phyloP scores from a whole-genome alignment of 2,329 filamentous ascomycete genomes.

The Tolypocladium tropicale region DNA sequence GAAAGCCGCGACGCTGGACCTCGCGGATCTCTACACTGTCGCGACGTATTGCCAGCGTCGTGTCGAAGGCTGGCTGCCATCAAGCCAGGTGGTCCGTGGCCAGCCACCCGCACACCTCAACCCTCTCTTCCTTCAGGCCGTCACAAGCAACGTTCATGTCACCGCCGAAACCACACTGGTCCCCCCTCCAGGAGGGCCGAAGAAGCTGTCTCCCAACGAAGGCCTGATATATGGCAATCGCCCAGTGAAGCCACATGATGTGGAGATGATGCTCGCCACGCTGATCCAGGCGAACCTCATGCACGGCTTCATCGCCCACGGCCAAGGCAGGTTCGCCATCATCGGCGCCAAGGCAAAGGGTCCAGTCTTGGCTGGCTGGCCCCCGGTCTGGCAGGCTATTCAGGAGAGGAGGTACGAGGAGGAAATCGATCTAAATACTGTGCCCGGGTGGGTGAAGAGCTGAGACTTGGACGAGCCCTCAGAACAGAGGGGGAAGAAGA shows the following conservation, averaged over 20 bases:
- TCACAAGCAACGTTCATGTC: constrained; percentile 34
- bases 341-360: constrained; percentile 62
- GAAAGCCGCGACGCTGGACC: constrained; percentile 63
- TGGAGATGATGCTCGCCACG: constrained; percentile 69
- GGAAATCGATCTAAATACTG: constrained; percentile 49
- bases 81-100: constrained; percentile 19
- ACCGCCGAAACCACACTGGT: constrained; percentile 30
- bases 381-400: constrained; percentile 60
- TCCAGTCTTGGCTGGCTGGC: constrained; percentile 63
- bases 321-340: constrained; percentile 68
- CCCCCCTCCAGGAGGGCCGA: constrained; percentile 35
- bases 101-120: constrained; percentile 33
- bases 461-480: constrained; percentile 8
- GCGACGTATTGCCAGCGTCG: constrained; percentile 56
- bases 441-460: constrained; percentile 65
- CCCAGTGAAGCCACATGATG: constrained; percentile 46
- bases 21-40: constrained; percentile 55
- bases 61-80: constrained; percentile 46
- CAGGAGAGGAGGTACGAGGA: constrained; percentile 48
- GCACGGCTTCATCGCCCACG: constrained; percentile 75
- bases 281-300: constrained; percentile 73
- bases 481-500: no score
- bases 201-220: constrained; percentile 43
- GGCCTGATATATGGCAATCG: constrained; percentile 56
- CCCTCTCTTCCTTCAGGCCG: constrained; percentile 39